Base-by-base conservation (phyloP, 805 yeast genomes). In the Sugiyamaella americana region DNA sequence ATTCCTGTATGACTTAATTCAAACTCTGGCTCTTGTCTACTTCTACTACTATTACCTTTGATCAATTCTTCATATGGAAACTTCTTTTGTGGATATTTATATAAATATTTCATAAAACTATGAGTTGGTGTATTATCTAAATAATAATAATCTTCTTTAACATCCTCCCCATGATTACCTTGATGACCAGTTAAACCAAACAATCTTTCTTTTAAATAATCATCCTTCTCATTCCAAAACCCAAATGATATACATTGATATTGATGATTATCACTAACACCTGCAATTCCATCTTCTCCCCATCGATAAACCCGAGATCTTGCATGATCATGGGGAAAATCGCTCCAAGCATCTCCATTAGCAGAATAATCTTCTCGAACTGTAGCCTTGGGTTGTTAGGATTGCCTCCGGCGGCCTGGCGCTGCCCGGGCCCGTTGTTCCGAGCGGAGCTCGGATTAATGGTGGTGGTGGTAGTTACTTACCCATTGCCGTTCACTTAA, bases 101-200 rank as follows among this genome's bases (percentile, higher is more conserved):
- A 88, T 49, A 87, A 72, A 57, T 82, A 87, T 70, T 89, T 88
- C 84, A 87, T 84, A 67, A 87, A 88, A 30, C 95, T 82, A 67
- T 88, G 96, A 4, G 96, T 76, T 5, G 97, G 97, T 10, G 94
- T 85, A 66, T 87, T 88, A 67, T 88, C 97, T 51, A 88, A 72
- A 60, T 88, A 87, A 62, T 79, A 88, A 54, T 65, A 65, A 44
- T 61, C 61, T 46, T 65, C 69, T 67, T 88, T 88, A 50, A 87
- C 96, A 63, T 88, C 97, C 62, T 88, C 97, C 47, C 97, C 97
- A 64, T 88, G 97, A 63, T 89, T 89, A 10, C 96, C 97, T 62
- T 88, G 89, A 11, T 86, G 87, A 43, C 94, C 94, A 22, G 96
- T 87, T 35, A 87, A 75, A 1, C 97, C 97, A 64, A 82, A 88